These are phyloP conservation scores for Exobasidium cylindrosporum DNA, from an alignment of 1,284 basidiomycete genomes.

Conservation along the genomic window DNA sequence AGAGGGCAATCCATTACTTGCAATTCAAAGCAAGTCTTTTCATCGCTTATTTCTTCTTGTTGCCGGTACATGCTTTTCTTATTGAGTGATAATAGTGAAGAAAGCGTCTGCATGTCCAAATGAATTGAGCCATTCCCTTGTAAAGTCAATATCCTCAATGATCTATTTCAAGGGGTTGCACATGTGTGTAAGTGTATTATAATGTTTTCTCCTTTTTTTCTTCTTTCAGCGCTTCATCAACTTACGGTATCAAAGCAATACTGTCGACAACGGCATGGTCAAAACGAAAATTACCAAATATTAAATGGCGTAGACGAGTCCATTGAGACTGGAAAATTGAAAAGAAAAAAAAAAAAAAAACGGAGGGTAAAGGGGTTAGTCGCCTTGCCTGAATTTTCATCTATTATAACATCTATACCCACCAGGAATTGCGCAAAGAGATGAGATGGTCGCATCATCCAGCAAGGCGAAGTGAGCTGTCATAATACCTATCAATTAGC, in stretches of 20 bases:
- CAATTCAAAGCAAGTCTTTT: neutral
- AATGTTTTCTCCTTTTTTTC: too few relatives aligned
- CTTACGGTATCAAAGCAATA: neutral
- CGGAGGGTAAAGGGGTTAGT: neutral
- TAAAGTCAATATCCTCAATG: neutral
- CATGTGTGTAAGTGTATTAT: too few relatives aligned
- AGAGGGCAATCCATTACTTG: neutral
- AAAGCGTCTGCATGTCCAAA: neutral
- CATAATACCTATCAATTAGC: neutral
- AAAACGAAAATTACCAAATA: slow-evolving; percentile 4
- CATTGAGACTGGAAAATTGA: neutral
- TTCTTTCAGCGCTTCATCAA: neutral
- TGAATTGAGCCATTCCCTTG: neutral
- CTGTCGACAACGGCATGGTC: neutral
- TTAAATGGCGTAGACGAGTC: neutral
- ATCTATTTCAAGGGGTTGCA: too few relatives aligned
- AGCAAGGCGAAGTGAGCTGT: slow-evolving; percentile 10
- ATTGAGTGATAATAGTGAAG: neutral
- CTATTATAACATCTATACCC: too few relatives aligned
- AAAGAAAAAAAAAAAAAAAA: neutral
- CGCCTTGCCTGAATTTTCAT: too few relatives aligned
- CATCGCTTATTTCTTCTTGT: neutral
- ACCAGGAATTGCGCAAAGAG: slow-evolving; percentile 1
- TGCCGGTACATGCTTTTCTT: neutral
- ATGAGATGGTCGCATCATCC: slow-evolving; percentile 8